Conservation (phyloP, 2,329 filamentous ascomycete species). For the Fusarium guadeloupense region DNA sequence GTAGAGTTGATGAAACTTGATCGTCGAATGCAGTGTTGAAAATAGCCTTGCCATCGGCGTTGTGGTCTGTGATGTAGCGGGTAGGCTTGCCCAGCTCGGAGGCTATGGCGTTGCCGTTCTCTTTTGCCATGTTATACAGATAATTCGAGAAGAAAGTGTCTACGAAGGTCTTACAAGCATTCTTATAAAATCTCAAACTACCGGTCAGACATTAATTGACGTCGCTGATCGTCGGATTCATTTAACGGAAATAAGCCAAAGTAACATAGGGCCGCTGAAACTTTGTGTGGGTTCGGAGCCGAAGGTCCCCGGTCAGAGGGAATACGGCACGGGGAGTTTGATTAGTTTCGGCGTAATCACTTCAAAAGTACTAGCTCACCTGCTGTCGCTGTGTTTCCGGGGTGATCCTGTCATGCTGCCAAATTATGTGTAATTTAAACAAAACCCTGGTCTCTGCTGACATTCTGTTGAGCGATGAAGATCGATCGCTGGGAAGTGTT, state of each 20-base stretch:
- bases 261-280: not conserved
- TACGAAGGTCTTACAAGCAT: no score
- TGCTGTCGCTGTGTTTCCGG: not conserved
- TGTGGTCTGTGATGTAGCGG: not conserved
- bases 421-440: slow-evolving; percentile 10
- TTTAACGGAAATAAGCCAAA: not conserved
- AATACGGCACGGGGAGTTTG: not conserved
- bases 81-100: not conserved
- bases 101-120: not conserved
- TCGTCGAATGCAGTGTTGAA: not conserved
- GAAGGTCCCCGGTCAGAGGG: not conserved
- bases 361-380: not conserved
- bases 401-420: slow-evolving; percentile 10
- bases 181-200: no score
- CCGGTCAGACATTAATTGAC: not conserved
- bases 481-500: not conserved
- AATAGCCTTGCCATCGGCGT: not conserved
- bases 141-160: no score
- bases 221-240: not conserved
- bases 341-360: not conserved
- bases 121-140: no score
- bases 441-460: slow-evolving; percentile 9
- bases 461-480: not conserved
- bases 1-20: not conserved
- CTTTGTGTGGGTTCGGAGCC: not conserved